Conservation (phyloP, 306 rosid species). For the Rubus idaeus region DNA sequence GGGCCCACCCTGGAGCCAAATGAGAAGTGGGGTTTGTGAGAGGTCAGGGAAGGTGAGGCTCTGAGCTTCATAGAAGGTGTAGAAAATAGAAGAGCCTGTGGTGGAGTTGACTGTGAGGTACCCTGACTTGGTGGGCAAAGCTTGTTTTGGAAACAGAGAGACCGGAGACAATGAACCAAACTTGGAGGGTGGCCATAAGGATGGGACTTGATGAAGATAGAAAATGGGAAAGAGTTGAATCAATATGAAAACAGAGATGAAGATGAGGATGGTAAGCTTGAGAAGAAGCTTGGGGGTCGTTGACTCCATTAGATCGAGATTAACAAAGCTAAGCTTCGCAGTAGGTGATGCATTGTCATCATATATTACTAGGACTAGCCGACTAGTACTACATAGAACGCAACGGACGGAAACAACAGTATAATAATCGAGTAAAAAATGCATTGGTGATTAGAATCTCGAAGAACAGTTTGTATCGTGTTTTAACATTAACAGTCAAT, state of each 20-base stretch:
- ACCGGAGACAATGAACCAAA: background rate
- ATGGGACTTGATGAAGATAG: conserved; percentile 2
- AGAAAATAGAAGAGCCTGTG: conserved; percentile 55
- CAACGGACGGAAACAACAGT: background rate
- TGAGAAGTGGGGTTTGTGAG: conserved; percentile 62
- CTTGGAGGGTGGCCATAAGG: background rate
- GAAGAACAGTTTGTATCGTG: background rate
- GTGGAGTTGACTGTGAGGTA: conserved; percentile 42
- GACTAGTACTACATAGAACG: background rate
- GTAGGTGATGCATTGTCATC: background rate
- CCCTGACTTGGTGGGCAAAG: conserved; percentile 58
- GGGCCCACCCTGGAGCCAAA: conserved; percentile 81
- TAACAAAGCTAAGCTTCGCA: background rate
- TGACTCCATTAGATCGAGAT: conserved; percentile 16
- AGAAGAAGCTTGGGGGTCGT: background rate
- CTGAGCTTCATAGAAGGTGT: conserved; percentile 61
- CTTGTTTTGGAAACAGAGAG: conserved; percentile 40
- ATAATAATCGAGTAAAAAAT: background rate
- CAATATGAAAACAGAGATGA: background rate
- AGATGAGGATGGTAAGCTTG: background rate
- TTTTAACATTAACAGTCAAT: too few species aligned
- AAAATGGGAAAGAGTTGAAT: background rate
- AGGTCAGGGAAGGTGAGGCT: conserved; percentile 30
- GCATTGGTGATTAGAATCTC: too few species aligned
- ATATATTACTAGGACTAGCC: background rate